Evolutionary conservation across 176 grass and related monocot genomes (phyloP).

Genomic region (Carex pumila): DNA sequence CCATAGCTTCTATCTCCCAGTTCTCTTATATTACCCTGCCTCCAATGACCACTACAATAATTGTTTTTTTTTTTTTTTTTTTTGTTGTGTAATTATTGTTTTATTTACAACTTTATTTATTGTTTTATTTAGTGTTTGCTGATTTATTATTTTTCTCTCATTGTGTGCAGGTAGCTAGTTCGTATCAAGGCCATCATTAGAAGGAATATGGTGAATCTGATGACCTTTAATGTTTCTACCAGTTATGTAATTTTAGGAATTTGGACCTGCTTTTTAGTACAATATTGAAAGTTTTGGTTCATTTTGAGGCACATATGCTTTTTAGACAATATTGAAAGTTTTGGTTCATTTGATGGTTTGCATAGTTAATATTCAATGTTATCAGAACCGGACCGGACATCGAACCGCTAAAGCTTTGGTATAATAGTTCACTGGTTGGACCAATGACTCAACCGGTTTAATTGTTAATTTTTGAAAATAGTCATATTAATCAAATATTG

Average conservation of each 20-base stretch:
- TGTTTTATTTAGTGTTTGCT: background rate
- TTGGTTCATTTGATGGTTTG: no score
- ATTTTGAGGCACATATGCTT: background rate
- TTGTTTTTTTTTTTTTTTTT: background rate
- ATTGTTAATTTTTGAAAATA: no score
- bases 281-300: background rate
- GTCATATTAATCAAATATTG: no score
- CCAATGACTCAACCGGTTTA: no score
- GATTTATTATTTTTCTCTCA: background rate
- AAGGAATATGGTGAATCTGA: background rate
- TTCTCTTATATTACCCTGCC: slow-evolving; percentile 50
- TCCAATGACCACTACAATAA: slow-evolving; percentile 56
- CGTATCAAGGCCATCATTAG: background rate
- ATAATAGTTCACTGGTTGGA: no score
- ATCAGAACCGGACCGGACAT: no score
- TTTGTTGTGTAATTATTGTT: no score
- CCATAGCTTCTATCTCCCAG: slow-evolving; percentile 11
- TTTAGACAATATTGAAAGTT: no score
- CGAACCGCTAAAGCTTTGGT: no score
- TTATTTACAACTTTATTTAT: no score
- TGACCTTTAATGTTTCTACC: background rate
- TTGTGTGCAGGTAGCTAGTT: background rate
- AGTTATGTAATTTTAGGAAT: background rate
- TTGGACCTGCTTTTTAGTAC: background rate
- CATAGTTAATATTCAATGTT: no score